Base-by-base conservation (phyloP, 345 rosid species). In the Conringia planisiliqua region DNA sequence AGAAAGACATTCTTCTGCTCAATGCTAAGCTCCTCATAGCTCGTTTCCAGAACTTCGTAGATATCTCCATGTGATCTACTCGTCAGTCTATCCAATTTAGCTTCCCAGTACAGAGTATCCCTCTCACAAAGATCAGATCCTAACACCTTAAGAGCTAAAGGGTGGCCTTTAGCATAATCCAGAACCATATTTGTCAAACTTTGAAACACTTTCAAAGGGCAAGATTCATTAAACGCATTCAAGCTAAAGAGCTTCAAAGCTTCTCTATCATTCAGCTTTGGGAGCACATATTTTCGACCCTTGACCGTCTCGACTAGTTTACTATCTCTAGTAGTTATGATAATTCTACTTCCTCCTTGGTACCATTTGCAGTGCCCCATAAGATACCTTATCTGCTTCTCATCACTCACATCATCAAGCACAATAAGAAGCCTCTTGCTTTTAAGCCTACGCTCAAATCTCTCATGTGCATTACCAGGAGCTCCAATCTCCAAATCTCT, bases 131-230 rank as follows among this genome's bases (percentile, higher is more conserved):
- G 74, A 56, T 48, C 74, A 11, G 78, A 71, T 8, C 83, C 85
- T 24, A 84, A 24, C 6, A 82, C 78, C 73, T 77, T 79, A 40
- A 86, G 82, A 30, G 83, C 85, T 36, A 86, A 52, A 16, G 85
- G 89, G 40, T 80, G 56, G 0, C 89, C 87, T 14, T 77, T 22
- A 29, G 80, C 85, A 39, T 80, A 76, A 58, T 52, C 44, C 3
- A 78, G 60, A 35, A 78, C 76, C 32, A 11, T 50, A 10, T 73
- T 70, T 7, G 86, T 63, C 36, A 82, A 48, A 27, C 55, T 18
- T 6, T 40, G 18, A 39, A 33, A 76, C 43, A 50, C 61, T 12
- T 27, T 8, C 3, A 3, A 3, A 9, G 82, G 83, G 7, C 8
- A 65, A n/a, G 55, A 40, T 0, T 44, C 40, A 16, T 13, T 47